Evolutionary conservation across 352 stramenopile genomes (phyloP).

Genomic region (Stramenopiles sp.): DNA sequence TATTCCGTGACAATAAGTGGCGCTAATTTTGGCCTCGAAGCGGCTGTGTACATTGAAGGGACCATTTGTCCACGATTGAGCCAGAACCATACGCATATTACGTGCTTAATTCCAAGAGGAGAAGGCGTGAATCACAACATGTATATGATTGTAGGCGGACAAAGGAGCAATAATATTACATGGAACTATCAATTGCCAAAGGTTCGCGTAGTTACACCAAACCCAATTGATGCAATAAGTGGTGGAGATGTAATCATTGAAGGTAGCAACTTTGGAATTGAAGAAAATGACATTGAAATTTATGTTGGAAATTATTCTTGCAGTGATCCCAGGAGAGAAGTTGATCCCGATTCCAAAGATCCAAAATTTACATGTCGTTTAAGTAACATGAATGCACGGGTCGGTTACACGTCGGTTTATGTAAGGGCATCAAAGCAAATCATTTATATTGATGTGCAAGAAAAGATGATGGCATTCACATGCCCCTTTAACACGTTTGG

Average conservation of each 20-base stretch:
- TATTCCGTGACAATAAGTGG: not conserved
- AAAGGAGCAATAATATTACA: not conserved
- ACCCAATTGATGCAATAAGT: not conserved
- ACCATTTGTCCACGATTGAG: not conserved
- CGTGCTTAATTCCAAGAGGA: not conserved
- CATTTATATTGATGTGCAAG: not conserved
- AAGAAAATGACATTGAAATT: constrained; percentile 4
- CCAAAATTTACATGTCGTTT: not conserved
- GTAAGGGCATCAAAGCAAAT: not conserved
- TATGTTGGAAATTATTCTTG: not conserved
- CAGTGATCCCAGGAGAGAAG: not conserved
- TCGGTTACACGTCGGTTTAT: not conserved
- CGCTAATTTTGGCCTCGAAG: not conserved
- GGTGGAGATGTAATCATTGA: not conserved
- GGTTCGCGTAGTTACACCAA: not conserved
- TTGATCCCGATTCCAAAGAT: not conserved
- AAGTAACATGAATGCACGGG: not conserved
- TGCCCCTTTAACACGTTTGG: constrained; percentile 15
- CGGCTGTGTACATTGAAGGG: not conserved
- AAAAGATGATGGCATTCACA: constrained; percentile 11
- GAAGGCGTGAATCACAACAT: not conserved
- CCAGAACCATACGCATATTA: not conserved
- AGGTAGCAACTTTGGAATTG: not conserved
- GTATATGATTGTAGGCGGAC: not conserved
- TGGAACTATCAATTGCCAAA: not conserved